phyloP scores from a whole-genome alignment of 108 stramenopile species.

The Fragilaria crotonensis region DNA sequence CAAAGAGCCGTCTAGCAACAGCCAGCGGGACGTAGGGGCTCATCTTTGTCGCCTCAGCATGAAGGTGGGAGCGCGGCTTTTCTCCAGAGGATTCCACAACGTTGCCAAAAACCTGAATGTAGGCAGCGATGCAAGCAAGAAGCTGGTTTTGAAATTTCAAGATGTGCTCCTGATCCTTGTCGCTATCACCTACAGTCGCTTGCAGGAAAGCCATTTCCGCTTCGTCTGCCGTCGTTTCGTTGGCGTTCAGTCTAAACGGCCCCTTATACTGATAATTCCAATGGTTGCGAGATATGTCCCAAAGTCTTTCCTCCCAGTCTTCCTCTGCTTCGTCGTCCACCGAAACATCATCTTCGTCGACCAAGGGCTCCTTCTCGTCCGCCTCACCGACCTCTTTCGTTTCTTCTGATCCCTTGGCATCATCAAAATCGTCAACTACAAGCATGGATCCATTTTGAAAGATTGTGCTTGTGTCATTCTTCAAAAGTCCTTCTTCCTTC shows the following conservation, averaged over 20 bases:
- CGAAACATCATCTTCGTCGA: background rate
- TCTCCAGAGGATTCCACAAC: background rate
- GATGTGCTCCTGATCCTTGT: background rate
- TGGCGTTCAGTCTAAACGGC: background rate
- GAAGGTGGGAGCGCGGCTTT: background rate
- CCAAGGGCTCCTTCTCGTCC: background rate
- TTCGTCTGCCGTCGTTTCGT: background rate
- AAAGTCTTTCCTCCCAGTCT: conserved; percentile 4
- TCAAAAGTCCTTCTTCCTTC: background rate
- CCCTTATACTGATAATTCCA: background rate
- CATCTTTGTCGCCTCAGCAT: background rate
- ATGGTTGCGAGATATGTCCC: conserved; percentile 1
- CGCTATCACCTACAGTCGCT: background rate
- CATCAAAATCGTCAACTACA: background rate
- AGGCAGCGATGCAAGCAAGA: background rate
- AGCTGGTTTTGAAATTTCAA: conserved; percentile 3
- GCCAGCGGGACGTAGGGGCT: conserved; percentile 3
- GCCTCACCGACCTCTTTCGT: background rate
- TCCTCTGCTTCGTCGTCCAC: background rate
- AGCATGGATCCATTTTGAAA: background rate
- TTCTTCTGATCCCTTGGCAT: background rate
- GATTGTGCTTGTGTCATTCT: conserved; percentile 3
- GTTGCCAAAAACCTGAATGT: conserved; percentile 5
- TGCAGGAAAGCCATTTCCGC: background rate
- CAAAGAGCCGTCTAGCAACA: background rate